Conservation (phyloP, 768 basidiomycete species). For the Suillus spraguei region DNA sequence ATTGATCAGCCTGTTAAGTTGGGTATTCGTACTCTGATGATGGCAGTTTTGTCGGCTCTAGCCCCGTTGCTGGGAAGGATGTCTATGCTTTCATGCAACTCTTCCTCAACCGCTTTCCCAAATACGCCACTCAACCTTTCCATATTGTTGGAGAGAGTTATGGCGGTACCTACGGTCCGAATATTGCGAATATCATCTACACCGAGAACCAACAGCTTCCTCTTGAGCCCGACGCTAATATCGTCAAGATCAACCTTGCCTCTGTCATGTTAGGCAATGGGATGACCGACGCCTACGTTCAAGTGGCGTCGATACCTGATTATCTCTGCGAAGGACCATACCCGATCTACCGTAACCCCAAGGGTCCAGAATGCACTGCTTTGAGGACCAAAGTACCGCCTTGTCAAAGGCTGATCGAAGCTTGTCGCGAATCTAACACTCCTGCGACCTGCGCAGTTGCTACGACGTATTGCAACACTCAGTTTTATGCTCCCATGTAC, state of each 20-base stretch:
- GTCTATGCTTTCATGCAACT: no score
- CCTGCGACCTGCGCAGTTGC: slow-evolving; percentile 75
- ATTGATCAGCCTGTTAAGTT: slow-evolving; percentile 83
- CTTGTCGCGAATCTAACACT: slow-evolving; percentile 66
- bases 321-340: slow-evolving; percentile 84
- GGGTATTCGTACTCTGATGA: slow-evolving; percentile 87
- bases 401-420: slow-evolving; percentile 72
- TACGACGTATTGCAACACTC: slow-evolving; percentile 74
- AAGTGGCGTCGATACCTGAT: slow-evolving; percentile 81
- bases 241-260: slow-evolving; percentile 77
- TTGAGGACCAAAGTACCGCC: slow-evolving; percentile 67
- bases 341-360: slow-evolving; percentile 72
- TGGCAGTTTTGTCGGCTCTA: slow-evolving; percentile 72
- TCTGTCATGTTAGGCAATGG: slow-evolving; percentile 90
- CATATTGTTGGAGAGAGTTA: slow-evolving; percentile 84
- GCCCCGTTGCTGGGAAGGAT: slow-evolving; percentile 86
- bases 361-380: slow-evolving; percentile 65
- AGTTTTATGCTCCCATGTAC: slow-evolving; percentile 70
- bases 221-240: slow-evolving; percentile 42
- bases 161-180: slow-evolving; percentile 80
- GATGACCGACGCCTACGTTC: slow-evolving; percentile 79
- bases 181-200: slow-evolving; percentile 83
- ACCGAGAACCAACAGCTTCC: slow-evolving; percentile 68
- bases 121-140: slow-evolving; percentile 72
- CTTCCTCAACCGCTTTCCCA: slow-evolving; percentile 74